Evolutionary conservation across 805 yeast species (phyloP), one percentile per base, ranked within the genome.

Genomic region (Middelhovenomyces tepae): DNA sequence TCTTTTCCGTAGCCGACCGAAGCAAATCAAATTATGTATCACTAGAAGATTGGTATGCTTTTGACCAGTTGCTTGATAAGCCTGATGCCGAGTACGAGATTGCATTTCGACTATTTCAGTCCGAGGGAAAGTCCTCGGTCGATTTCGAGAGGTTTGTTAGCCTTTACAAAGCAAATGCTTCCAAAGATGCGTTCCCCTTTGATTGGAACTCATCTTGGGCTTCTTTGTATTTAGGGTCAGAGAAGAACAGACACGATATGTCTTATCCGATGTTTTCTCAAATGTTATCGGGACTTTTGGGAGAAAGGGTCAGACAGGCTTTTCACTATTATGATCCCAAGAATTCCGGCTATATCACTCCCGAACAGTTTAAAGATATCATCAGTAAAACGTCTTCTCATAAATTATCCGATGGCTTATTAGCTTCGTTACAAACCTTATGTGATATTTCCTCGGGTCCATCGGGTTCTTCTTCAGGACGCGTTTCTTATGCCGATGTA

Each of bases 1-100:
- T 89, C 31, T 89, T 81, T 52, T 64, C 80, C 36, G 75, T 85
- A 17, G 84, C 94, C 10, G 97, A 89, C 59, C 72, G 72, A 38
- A 65, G 68, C 24, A 64, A 67, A 36, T 72, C 73, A 44, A 96
- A 95, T 5, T 75, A 67, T 38, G 65, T 84, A 31, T 67, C 72
- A 17, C 62, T 75, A 31, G 54, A 63, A 16, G 95, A 89, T 52
- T 89, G 94, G 80, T 59, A 72, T 32, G 67, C 69, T 27, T 82
- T 89, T 52, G 75, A 81, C 47, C 65, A 69, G 39, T 44, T 69
- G 27, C 57, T 74, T 34, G 67, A 65, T 41, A 65, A 70, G 40
- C 64, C 74, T 27, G 74, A 73, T 22, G 76, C 75, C 38, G 75
- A 71, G 51, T 57, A 66, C 57, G 64, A 63, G 44, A 67, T 62